These are phyloP conservation scores for Quillaja saponaria DNA, from an alignment of 306 rosid genomes.

Conservation along the genomic window DNA sequence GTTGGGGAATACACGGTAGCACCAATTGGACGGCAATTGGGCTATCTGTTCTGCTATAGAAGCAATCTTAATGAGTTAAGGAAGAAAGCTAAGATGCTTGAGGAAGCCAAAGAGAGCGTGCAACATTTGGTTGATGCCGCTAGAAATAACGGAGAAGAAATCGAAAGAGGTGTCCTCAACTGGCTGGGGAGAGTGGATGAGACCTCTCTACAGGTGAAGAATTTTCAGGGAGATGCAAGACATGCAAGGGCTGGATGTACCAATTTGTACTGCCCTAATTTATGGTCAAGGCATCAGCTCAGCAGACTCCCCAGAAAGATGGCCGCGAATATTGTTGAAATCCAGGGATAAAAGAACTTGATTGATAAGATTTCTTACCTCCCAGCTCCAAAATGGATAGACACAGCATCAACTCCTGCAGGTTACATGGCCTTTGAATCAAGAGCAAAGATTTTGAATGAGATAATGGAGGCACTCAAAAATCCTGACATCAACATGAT, in stretches of 20 bases:
- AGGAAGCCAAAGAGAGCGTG: fast-evolving
- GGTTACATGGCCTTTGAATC: not conserved
- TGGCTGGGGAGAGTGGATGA: not conserved
- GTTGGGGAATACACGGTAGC: not conserved
- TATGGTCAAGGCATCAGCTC: not conserved
- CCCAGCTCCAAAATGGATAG: not conserved
- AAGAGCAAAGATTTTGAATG: not conserved
- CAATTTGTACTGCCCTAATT: not conserved
- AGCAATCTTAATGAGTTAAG: not conserved
- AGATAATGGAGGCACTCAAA: not conserved
- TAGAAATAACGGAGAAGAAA: not conserved
- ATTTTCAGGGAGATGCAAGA: not conserved
- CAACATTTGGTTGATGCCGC: not conserved
- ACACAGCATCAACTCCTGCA: not conserved
- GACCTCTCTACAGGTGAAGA: not conserved
- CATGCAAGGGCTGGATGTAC: not conserved
- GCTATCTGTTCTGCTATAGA: not conserved
- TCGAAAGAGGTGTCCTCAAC: not conserved
- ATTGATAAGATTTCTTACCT: slow-evolving; percentile 2
- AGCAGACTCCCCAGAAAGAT: not conserved
- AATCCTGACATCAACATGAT: not conserved
- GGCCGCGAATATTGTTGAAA: not conserved
- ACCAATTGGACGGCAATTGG: not conserved
- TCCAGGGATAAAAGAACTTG: not conserved
- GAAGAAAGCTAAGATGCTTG: not conserved